Conservation (phyloP, 768 basidiomycete genomes). For the Dentipellis sp. region DNA sequence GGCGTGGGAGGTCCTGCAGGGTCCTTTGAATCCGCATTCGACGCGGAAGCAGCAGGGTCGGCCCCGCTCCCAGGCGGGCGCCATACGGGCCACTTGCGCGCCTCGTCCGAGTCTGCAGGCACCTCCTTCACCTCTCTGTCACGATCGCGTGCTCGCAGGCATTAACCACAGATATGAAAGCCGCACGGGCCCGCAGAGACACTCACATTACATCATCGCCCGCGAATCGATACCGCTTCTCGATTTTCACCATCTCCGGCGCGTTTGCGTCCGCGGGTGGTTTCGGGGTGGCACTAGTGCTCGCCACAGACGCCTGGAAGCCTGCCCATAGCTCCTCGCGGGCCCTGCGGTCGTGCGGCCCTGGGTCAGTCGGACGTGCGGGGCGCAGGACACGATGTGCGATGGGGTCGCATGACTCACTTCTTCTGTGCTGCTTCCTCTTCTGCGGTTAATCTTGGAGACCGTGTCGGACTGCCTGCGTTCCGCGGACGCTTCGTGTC, state of each 20-base stretch:
- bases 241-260: slow-evolving; percentile 51
- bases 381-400: too few relatives aligned
- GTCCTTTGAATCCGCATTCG: slow-evolving; percentile 1
- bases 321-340: slow-evolving; percentile 56
- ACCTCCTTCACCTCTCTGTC: slow-evolving; percentile 69
- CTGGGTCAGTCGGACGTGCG: not conserved
- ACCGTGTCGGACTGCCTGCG: slow-evolving; percentile 7
- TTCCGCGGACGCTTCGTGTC: slow-evolving; percentile 27
- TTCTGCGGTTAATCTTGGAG: slow-evolving; percentile 17
- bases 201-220: slow-evolving; percentile 69
- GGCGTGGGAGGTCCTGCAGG: not conserved
- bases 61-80: slow-evolving; percentile 16
- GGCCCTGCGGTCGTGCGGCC: slow-evolving; percentile 29
- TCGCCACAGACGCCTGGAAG: slow-evolving; percentile 56
- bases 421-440: slow-evolving; percentile 41
- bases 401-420: not conserved
- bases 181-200: not conserved
- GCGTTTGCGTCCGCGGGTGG: slow-evolving; percentile 14
- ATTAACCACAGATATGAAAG: not conserved
- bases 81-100: slow-evolving; percentile 66
- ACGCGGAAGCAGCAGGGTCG: slow-evolving; percentile 1
- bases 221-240: slow-evolving; percentile 64
- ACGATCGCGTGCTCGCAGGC: slow-evolving; percentile 3
- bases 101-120: slow-evolving; percentile 62
- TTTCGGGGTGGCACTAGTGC: slow-evolving; percentile 11